These are phyloP conservation scores for Incumbomyces delicatus DNA, from an alignment of 2,329 filamentous ascomycete genomes.

Conservation along the genomic window DNA sequence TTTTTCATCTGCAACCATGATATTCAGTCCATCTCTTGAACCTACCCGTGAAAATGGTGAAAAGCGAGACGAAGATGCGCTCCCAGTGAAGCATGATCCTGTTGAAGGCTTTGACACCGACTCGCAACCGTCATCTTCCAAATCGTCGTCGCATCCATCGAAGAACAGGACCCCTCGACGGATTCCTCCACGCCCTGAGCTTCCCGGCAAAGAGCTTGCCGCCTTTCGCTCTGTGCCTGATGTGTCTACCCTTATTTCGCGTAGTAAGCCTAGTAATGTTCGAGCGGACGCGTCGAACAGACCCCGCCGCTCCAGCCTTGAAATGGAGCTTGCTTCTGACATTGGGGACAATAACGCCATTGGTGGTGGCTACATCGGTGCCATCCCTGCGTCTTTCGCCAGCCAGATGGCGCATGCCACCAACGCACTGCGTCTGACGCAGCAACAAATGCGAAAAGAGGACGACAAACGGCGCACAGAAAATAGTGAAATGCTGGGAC, in stretches of 20 bases:
- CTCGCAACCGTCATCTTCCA: conserved; percentile 29
- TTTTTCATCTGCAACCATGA: conserved; percentile 69
- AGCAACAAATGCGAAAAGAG: conserved; percentile 25
- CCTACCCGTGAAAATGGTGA: conserved; percentile 11
- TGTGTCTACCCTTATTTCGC: conserved; percentile 37
- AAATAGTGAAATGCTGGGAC: conserved; percentile 60
- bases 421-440: conserved; percentile 44
- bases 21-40: conserved; percentile 57
- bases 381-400: conserved; percentile 64
- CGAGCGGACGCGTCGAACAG: conserved; percentile 44
- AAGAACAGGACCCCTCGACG: conserved; percentile 37
- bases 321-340: conserved; percentile 66
- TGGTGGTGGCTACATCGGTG: conserved; percentile 50
- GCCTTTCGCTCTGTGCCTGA: conserved; percentile 47
- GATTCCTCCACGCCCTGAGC: conserved; percentile 39
- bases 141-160: conserved; percentile 16
- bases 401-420: conserved; percentile 70
- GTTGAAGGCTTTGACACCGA: conserved; percentile 20
- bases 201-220: conserved; percentile 39
- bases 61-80: background rate
- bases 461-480: conserved; percentile 27
- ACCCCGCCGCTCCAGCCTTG: conserved; percentile 33
- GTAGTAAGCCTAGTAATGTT: conserved; percentile 20
- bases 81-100: background rate
- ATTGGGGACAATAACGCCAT: conserved; percentile 54